These are phyloP conservation scores for Zymoseptoria passerinii DNA, from an alignment of 2,329 filamentous ascomycete genomes.

Conservation along the genomic window DNA sequence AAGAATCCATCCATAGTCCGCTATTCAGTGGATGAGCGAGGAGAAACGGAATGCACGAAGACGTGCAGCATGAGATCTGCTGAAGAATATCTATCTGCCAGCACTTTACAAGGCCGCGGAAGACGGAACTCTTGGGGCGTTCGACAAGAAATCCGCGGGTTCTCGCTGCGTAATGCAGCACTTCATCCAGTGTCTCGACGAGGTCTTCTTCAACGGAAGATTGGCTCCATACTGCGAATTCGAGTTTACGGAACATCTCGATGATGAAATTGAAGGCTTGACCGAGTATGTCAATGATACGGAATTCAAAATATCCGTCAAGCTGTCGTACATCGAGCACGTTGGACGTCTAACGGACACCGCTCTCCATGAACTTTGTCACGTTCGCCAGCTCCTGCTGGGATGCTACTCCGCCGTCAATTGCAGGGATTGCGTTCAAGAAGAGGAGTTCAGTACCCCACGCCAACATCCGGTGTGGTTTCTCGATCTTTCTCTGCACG, in stretches of 20 bases:
- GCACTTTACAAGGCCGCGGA: background rate
- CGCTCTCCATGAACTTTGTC: background rate
- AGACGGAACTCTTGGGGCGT: background rate
- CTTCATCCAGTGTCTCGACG: background rate
- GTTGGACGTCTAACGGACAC: too few species aligned
- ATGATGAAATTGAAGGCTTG: background rate
- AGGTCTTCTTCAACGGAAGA: background rate
- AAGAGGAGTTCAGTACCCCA: background rate
- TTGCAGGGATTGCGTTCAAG: too few species aligned
- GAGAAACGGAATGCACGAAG: background rate
- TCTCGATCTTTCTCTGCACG: background rate
- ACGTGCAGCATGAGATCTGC: background rate
- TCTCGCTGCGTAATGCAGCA: background rate
- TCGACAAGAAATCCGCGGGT: background rate
- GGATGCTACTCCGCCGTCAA: background rate
- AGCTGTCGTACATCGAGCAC: background rate
- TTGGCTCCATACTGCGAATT: background rate
- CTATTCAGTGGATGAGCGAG: background rate
- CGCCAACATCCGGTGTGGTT: background rate
- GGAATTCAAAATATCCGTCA: background rate
- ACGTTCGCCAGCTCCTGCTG: background rate
- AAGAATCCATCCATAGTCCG: too few species aligned
- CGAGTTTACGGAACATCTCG: background rate
- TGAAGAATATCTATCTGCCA: background rate
- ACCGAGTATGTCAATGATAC: background rate